Conservation (phyloP, 1,284 basidiomycete genomes). For the Trametes versicolor region DNA sequence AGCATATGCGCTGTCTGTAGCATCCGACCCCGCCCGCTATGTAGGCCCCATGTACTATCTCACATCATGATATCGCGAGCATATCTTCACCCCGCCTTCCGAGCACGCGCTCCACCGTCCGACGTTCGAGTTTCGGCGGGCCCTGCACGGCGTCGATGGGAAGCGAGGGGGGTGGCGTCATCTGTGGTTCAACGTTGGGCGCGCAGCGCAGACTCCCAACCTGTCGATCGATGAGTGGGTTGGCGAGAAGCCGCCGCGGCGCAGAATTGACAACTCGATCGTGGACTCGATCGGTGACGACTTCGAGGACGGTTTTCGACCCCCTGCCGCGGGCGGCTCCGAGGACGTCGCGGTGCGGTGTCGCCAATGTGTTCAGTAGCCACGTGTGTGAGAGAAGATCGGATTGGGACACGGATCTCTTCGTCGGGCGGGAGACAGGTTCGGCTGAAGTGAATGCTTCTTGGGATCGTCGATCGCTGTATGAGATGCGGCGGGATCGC, state of each 20-base stretch:
- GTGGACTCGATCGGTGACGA: slow-evolving; percentile 1
- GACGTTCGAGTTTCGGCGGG: neutral
- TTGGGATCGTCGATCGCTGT: slow-evolving; percentile 17
- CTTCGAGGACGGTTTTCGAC: neutral
- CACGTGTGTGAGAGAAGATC: slow-evolving; percentile 17
- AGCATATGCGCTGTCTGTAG: slow-evolving; percentile 28
- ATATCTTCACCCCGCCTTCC: slow-evolving; percentile 1
- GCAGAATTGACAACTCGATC: neutral
- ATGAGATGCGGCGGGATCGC: slow-evolving; percentile 22
- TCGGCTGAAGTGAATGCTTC: slow-evolving; percentile 14
- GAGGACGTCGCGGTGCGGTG: neutral
- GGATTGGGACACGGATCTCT: slow-evolving; percentile 10
- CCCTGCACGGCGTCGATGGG: neutral
- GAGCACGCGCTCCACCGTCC: neutral
- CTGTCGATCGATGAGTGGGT: slow-evolving; percentile 11
- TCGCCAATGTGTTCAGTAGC: slow-evolving; percentile 21
- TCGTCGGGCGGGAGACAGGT: slow-evolving; percentile 10
- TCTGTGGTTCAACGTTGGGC: neutral
- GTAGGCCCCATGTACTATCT: slow-evolving; percentile 16
- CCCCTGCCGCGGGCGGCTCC: slow-evolving; percentile 7
- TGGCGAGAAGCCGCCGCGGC: neutral
- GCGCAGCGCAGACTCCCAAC: neutral
- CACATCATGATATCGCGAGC: neutral
- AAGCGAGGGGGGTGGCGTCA: slow-evolving; percentile 6
- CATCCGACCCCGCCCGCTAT: slow-evolving; percentile 25